Percentiles rank a stretch among this genome's conserved stretches.
phyloP scores from a whole-genome alignment of 441 rosid species.

The Corymbia calophylla region DNA sequence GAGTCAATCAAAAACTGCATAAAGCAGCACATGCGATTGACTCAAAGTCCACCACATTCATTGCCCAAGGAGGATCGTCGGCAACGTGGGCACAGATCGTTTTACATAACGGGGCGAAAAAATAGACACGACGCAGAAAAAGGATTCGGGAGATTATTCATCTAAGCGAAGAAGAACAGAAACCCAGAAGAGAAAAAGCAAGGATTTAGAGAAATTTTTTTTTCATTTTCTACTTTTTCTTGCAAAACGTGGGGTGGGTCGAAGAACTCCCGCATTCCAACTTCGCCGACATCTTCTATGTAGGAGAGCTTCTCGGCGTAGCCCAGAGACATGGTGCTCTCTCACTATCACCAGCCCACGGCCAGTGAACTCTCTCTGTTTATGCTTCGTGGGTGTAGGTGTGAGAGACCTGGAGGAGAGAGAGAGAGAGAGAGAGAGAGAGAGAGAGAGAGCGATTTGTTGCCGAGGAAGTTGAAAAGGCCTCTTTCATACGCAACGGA shows the following conservation, averaged over 20 bases:
- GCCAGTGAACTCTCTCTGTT: background rate
- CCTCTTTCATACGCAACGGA: background rate
- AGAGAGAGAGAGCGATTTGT: background rate
- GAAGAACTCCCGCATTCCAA: slow-evolving; percentile 91
- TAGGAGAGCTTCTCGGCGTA: slow-evolving; percentile 94
- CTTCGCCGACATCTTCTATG: slow-evolving; percentile 94
- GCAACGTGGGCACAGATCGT: background rate
- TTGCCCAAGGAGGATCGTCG: background rate
- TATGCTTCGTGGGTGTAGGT: background rate
- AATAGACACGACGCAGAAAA: background rate
- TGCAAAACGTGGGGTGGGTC: slow-evolving; percentile 62
- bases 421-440: background rate
- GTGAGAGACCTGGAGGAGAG: background rate
- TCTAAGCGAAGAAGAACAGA: background rate
- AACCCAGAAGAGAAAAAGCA: background rate
- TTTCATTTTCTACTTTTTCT: slow-evolving; percentile 49
- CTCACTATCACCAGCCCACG: background rate
- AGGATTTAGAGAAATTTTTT: background rate
- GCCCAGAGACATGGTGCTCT: slow-evolving; percentile 70
- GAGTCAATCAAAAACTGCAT: background rate
- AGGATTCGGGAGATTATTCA: background rate
- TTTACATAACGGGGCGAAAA: background rate
- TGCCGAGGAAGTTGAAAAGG: background rate
- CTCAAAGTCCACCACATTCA: background rate
- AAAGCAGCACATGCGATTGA: background rate